Conservation (phyloP, 768 basidiomycete species). For the Dendrothele bispora region DNA sequence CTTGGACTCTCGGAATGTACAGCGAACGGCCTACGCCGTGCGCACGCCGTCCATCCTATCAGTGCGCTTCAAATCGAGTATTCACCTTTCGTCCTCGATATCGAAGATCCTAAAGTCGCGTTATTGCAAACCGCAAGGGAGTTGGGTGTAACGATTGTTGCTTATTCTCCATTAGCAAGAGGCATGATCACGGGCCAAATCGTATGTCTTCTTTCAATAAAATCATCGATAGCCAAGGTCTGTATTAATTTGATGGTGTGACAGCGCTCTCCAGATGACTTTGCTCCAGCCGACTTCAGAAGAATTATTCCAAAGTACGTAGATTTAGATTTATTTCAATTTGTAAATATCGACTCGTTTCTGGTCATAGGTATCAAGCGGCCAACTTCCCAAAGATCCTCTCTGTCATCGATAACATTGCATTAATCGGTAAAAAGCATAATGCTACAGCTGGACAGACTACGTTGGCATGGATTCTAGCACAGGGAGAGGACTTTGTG, state of each 20-base stretch:
- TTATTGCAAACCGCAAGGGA: constrained; percentile 41
- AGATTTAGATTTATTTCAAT: too few species aligned
- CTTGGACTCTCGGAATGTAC: constrained; percentile 53
- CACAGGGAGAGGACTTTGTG: constrained; percentile 41
- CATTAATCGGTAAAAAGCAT: constrained; percentile 36
- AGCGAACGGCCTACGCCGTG: constrained; percentile 44
- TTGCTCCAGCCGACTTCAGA: constrained; percentile 43
- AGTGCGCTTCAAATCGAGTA: constrained; percentile 46
- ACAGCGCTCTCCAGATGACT: constrained; percentile 36
- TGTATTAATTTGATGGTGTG: background rate
- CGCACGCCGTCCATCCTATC: constrained; percentile 45
- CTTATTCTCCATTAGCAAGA: constrained; percentile 49
- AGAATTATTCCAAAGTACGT: constrained; percentile 30
- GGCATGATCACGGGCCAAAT: constrained; percentile 45
- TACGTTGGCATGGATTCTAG: constrained; percentile 49
- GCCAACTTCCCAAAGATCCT: constrained; percentile 50
- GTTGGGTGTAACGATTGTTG: constrained; percentile 44
- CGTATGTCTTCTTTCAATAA: background rate
- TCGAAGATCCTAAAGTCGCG: constrained; percentile 38
- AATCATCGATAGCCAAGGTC: background rate
- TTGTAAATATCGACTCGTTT: constrained; percentile 5
- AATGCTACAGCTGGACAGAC: constrained; percentile 46
- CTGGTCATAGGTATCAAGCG: constrained; percentile 28
- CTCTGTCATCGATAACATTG: constrained; percentile 39
- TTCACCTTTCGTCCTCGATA: constrained; percentile 42